Conservation (phyloP, 2,329 filamentous ascomycete genomes). For the Raffaelea albimanens region DNA sequence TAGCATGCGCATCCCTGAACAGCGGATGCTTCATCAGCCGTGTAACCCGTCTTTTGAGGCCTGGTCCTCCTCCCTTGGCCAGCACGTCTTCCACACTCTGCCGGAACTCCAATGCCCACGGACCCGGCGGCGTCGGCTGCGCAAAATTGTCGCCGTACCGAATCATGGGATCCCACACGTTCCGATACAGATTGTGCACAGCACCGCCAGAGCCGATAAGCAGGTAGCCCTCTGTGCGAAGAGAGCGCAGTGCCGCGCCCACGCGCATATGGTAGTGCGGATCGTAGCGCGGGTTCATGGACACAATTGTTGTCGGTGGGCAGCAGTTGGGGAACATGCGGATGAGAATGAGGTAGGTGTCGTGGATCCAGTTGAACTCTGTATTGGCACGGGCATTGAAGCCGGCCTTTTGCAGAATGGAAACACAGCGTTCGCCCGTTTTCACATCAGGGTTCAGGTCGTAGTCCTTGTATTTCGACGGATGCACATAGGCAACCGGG, state of each 20-base stretch:
- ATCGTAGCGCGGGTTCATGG: conserved; percentile 28
- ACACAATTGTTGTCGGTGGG: conserved; percentile 52
- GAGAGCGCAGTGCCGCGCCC: conserved; percentile 43
- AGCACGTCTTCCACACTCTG: conserved; percentile 55
- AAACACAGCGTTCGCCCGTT: conserved; percentile 20
- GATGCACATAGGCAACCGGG: conserved; percentile 58
- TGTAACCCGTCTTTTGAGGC: conserved; percentile 43
- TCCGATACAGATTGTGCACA: conserved; percentile 63
- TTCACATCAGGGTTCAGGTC: conserved; percentile 35
- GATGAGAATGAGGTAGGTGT: conserved; percentile 59
- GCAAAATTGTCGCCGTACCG: conserved; percentile 54
- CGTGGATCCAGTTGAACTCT: conserved; percentile 63
- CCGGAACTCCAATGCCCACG: conserved; percentile 54
- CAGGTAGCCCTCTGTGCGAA: conserved; percentile 41
- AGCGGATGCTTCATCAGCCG: conserved; percentile 59
- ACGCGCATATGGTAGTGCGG: conserved; percentile 39
- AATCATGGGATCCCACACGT: conserved; percentile 56
- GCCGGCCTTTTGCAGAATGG: conserved; percentile 38
- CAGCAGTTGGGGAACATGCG: conserved; percentile 58
- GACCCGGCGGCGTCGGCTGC: conserved; percentile 46
- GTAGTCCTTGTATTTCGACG: conserved; percentile 55
- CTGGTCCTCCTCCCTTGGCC: conserved; percentile 33
- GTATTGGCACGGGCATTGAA: conserved; percentile 44
- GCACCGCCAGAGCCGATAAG: conserved; percentile 52
- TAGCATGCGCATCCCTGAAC: conserved; percentile 58